Base-by-base conservation (phyloP, 352 stramenopile species). In the Phytopythium helicoides region DNA sequence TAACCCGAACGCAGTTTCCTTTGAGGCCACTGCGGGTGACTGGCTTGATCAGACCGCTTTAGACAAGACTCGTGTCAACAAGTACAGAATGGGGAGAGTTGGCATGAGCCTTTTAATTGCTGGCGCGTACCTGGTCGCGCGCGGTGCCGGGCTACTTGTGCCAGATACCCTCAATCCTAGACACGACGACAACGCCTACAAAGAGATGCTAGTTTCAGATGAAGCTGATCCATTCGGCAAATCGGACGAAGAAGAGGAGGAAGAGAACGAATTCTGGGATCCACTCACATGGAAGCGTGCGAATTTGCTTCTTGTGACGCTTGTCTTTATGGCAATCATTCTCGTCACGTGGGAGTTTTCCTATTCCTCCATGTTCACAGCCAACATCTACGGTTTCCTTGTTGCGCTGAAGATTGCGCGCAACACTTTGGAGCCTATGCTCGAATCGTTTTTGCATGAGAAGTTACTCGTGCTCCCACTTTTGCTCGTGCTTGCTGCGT, bases 321-420 rank as follows among this genome's bases (percentile, higher is more conserved):
- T 97, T n/a, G 69, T 58, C 16, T 84, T 97, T 54, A 84, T 97
- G 72, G 68, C 71, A 26, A 54, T 86, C 15, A 70, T 98, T 47
- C 71, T 98, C n/a, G 71, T 95, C 36, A 73, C 98, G n/a, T 97
- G 91, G 76, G 96, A 99, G 64, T 98, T 99, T 58, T 97, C 89
- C 9, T 99, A 98, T 76, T 98, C 93, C 22, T 54, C 81, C 16
- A 58, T 66, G 18, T 99, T 98, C 54, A 92, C 89, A 9, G 68
- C 75, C 35, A 87, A 97, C 52, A 95, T 98, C 49, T 98, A 98
- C 62, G 62, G 67, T 19, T 96, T 95, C 44, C 76, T 98, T 28
- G 55, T 98, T 10, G 50, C 79, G n/a, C 96, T 97, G 61, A 98
- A 98, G 60, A 25, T 98, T 16, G 45, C 87, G 40, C 81, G 95